Evolutionary conservation across 2,329 filamentous ascomycete species (phyloP).

Genomic region (Conoideocrella luteorostrata): DNA sequence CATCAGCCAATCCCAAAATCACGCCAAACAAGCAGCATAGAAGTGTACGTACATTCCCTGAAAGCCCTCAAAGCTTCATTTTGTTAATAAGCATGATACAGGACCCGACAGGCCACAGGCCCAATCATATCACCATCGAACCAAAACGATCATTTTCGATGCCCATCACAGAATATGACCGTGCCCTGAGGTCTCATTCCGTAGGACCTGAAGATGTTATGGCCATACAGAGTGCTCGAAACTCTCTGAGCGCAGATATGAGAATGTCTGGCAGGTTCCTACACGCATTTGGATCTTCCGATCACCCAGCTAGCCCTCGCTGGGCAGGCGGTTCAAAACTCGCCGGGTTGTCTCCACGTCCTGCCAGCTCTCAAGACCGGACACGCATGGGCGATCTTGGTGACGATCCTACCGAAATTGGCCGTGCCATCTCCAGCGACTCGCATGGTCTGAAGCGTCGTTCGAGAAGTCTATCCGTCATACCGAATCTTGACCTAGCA

Average conservation of each 20-base stretch:
- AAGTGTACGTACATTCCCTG: constrained; percentile 38
- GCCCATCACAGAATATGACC: constrained; percentile 54
- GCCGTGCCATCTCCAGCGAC: constrained; percentile 56
- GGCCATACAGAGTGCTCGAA: constrained; percentile 47
- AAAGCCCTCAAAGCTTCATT: too few species aligned
- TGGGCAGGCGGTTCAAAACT: constrained; percentile 34
- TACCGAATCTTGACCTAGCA: constrained; percentile 33
- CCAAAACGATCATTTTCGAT: constrained; percentile 52
- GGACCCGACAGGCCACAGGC: constrained; percentile 31
- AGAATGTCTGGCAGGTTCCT: constrained; percentile 21
- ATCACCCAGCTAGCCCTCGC: constrained; percentile 19
- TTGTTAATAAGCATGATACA: too few species aligned
- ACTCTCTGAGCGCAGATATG: constrained; percentile 43
- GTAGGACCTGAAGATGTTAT: constrained; percentile 49
- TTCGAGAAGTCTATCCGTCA: constrained; percentile 53
- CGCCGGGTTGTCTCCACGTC: constrained; percentile 52
- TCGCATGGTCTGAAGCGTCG: constrained; percentile 42
- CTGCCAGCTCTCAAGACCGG: constrained; percentile 53
- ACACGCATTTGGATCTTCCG: background rate
- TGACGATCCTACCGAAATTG: constrained; percentile 49
- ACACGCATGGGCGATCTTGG: constrained; percentile 30
- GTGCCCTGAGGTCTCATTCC: constrained; percentile 56
- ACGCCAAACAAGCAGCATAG: constrained; percentile 30
- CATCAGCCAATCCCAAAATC: background rate
- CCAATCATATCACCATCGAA: constrained; percentile 29